Conservation (phyloP, 441 rosid genomes). For the Codiaeum variegatum region DNA sequence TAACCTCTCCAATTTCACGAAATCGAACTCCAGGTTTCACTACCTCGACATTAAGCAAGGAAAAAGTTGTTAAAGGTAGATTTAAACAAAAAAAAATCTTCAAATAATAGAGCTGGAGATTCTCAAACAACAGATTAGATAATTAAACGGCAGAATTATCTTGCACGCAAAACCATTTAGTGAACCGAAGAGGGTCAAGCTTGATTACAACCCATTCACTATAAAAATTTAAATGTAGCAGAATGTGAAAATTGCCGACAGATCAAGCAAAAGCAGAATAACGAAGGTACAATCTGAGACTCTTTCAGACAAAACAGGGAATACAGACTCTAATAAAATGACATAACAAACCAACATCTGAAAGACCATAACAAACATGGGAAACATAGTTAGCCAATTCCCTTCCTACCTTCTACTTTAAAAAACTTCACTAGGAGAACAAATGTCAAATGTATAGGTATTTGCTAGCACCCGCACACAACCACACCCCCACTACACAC, state of each 20-base stretch:
- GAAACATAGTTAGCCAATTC: neutral
- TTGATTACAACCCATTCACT: neutral
- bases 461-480: neutral
- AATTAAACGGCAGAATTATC: neutral
- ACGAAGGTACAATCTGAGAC: neutral
- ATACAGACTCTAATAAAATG: neutral
- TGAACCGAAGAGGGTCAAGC: neutral
- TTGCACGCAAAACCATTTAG: too few species aligned
- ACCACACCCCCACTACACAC: neutral
- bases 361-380: neutral
- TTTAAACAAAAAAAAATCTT: too few species aligned
- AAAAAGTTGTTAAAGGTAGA: neutral
- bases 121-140: neutral
- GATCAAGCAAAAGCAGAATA: neutral
- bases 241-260: neutral
- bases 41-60: conserved; percentile 21
- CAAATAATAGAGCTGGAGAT: neutral
- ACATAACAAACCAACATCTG: neutral
- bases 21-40: conserved; percentile 92
- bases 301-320: neutral
- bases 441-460: neutral
- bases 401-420: neutral
- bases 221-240: neutral
- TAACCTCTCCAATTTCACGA: conserved; percentile 88
- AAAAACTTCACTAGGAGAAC: neutral